Evolutionary conservation across 2,329 filamentous ascomycete species (phyloP), one percentile per base, ranked within the genome.

Genomic region (Tolypocladium sp.): DNA sequence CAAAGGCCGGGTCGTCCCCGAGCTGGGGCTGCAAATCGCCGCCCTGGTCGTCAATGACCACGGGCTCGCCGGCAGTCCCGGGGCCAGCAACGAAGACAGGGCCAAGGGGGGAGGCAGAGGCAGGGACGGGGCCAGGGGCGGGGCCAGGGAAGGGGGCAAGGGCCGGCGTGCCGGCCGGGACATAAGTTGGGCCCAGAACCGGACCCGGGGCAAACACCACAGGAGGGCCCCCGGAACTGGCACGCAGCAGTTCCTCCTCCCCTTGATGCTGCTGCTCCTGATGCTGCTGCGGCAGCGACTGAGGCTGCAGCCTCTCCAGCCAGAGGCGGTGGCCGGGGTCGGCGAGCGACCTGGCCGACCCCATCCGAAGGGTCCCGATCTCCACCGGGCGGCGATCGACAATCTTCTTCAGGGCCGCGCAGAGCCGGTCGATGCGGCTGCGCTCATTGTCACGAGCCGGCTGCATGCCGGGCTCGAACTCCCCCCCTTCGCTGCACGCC

Each of bases 331-430:
- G 6, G 12, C 22, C 1, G n/a, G 10, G 10, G 42, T 27, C 12
- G 22, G 12, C 4, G 22, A 27, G 41, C 9, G 20, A 9, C 42
- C 22, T 25, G 22, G 22, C 42, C 10, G 12, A 25, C 4, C 22
- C 42, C 4, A 0, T 0, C 42, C n/a, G 42, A 15, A 46, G 4
- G 22, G 12, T 15, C 9, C 5, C 0, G 1, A 46, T 15, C 2
- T 6, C 2, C 12, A 1, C 27, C 13, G 46, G 27, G 17, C 5
- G 15, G 8, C 4, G 3, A 3, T 10, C 15, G 4, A 10, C 27
- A 2, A 51, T 51, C 15, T 2, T 33, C 15, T 2, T 6, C 46
- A 51, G n/a, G 8, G 46, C 46, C 27, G 3, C 17, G 46, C 46
- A 51, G 27, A 51, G 46, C 6, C 46, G 27, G 1, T 10, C 7